Conservation (phyloP, 1,284 basidiomycete genomes). For the Trichosporon faecale region DNA sequence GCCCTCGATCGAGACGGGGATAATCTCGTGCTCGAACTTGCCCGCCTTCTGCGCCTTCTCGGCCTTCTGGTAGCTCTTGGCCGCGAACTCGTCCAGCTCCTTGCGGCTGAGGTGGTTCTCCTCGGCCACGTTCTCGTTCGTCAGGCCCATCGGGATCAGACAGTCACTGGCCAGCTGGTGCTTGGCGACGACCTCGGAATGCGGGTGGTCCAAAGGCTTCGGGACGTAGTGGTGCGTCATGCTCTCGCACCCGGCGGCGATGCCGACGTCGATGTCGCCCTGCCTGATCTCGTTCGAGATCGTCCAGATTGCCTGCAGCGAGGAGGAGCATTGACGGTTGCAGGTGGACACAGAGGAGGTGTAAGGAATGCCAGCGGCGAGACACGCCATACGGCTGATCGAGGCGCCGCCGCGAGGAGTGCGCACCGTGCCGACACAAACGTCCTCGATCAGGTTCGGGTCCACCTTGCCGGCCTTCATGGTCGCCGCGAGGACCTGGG, state of each 20-base stretch:
- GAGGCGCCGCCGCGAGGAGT: constrained; percentile 49
- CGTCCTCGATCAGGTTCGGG: constrained; percentile 78
- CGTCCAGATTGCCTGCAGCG: constrained; percentile 63
- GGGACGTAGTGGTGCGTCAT: constrained; percentile 87
- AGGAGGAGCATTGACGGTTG: constrained; percentile 89
- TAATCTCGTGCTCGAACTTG: constrained; percentile 81
- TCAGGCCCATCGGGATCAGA: constrained; percentile 90
- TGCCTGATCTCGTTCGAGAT: constrained; percentile 76
- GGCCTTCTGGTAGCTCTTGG: constrained; percentile 74
- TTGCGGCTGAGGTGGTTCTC: constrained; percentile 63
- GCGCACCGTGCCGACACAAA: constrained; percentile 45
- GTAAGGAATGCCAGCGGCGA: constrained; percentile 23
- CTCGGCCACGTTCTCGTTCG: constrained; percentile 82
- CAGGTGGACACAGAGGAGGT: constrained; percentile 70
- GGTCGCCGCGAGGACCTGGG: constrained; percentile 59
- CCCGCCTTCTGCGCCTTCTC: constrained; percentile 76
- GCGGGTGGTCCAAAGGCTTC: constrained; percentile 65
- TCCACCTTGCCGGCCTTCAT: constrained; percentile 60
- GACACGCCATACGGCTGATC: constrained; percentile 24
- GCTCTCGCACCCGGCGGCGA: constrained; percentile 91
- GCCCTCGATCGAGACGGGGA: constrained; percentile 66
- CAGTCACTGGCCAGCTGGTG: constrained; percentile 82
- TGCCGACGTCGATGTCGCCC: constrained; percentile 88
- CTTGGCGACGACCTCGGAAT: constrained; percentile 75
- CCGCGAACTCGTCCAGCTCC: constrained; percentile 80